These are phyloP conservation scores for Pugionium cornutum DNA, from an alignment of 345 rosid species.

Conservation along the genomic window DNA sequence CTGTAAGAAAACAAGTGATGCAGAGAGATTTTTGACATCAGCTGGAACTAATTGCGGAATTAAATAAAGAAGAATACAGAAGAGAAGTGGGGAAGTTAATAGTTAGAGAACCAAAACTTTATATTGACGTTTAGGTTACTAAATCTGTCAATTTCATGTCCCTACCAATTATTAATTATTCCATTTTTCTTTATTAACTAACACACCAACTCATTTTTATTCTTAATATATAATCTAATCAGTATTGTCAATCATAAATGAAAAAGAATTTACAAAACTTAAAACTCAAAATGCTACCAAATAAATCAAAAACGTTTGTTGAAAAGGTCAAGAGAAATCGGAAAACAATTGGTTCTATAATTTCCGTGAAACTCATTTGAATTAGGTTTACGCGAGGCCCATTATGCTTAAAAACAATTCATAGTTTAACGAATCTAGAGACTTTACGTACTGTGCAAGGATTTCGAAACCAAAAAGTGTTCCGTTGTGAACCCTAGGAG, in stretches of 20 bases:
- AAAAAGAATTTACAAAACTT: not conserved
- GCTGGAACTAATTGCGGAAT: slow-evolving; percentile 8
- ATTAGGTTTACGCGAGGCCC: not conserved
- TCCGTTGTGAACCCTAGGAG: slow-evolving; percentile 2
- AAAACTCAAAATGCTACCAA: not conserved
- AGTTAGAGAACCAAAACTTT: slow-evolving; percentile 22
- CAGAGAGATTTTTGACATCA: not conserved
- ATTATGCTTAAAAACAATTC: not conserved
- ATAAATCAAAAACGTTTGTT: not conserved
- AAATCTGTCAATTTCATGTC: not conserved
- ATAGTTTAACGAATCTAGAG: not conserved
- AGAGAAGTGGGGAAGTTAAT: slow-evolving; percentile 14
- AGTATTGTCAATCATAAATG: not conserved
- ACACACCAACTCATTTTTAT: slow-evolving; percentile 10
- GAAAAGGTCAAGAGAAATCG: not conserved
- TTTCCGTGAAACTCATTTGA: slow-evolving; percentile 1
- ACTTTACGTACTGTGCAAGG: slow-evolving; percentile 2
- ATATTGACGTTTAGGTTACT: slow-evolving; percentile 20
- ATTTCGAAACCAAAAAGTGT: not conserved
- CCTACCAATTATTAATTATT: slow-evolving; percentile 23
- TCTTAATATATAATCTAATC: no score
- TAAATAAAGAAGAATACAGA: not conserved
- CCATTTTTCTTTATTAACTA: slow-evolving; percentile 5
- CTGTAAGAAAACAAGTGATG: not conserved
- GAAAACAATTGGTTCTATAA: not conserved